phyloP scores from a whole-genome alignment of 768 basidiomycete genomes.

The Tricholoma hemisulphureum region DNA sequence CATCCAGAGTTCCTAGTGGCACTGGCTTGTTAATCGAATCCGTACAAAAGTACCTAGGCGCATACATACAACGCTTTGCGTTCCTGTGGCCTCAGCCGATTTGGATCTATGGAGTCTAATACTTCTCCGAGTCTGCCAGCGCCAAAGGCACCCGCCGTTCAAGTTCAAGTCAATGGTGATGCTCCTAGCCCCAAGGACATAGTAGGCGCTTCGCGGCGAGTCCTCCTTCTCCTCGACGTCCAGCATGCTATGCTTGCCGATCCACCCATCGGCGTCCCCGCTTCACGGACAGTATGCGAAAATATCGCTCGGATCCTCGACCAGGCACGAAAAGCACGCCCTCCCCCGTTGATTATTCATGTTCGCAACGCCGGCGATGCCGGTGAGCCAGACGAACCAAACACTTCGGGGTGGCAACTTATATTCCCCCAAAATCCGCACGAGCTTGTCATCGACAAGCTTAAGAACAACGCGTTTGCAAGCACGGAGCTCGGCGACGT shows the following conservation, averaged over 20 bases:
- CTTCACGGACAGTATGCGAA: conserved; percentile 37
- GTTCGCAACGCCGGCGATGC: conserved; percentile 63
- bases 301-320: conserved; percentile 52
- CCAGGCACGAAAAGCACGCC: conserved; percentile 45
- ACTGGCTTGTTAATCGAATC: neutral
- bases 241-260: conserved; percentile 51
- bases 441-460: conserved; percentile 63
- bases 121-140: neutral
- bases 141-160: neutral
- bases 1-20: no score
- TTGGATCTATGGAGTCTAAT: neutral
- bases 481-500: conserved; percentile 53
- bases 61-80: neutral
- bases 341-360: conserved; percentile 61
- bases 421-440: conserved; percentile 47
- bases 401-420: conserved; percentile 60
- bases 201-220: conserved; percentile 29
- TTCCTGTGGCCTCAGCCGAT: neutral
- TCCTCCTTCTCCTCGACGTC: conserved; percentile 60
- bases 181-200: conserved; percentile 1
- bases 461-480: conserved; percentile 68
- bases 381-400: conserved; percentile 59
- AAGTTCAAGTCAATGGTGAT: neutral
- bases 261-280: conserved; percentile 51
- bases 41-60: neutral